Base-by-base conservation (phyloP, 2,329 filamentous ascomycete species). In the Fusarium buharicum region DNA sequence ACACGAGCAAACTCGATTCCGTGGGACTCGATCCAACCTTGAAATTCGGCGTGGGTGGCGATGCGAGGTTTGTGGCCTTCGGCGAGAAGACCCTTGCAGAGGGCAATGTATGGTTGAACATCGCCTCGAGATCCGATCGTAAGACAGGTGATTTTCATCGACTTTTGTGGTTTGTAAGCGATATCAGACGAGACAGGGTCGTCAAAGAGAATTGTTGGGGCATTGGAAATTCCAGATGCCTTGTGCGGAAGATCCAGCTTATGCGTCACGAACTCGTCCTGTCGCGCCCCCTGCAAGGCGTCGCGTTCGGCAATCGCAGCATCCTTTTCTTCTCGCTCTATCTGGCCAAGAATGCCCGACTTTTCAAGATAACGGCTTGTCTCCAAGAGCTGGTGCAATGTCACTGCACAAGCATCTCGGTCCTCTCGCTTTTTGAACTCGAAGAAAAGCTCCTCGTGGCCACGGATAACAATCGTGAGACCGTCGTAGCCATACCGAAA, bases 121-220 rank as follows among this genome's bases (percentile, higher is more conserved):
- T 99, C 95, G 20, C 95, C 95, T 56, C 95, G 86, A 12, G 94
- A 97, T 14, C 95, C 95, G 62, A 99, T 99, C 0, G 95, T 99
- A 33, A 99, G 80, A 73, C 95, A 99, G 2, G 94, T 97, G 57
- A 99, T 90, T 17, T 83, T 88, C 73, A 99, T 80, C 3, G 93
- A 82, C 67, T 91, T 83, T 2, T 86, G 78, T 0, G 95, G 94
- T 76, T 96, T 97, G 78, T 97, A 96, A 66, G 95, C 92, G 62
- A 97, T 83, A 55, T 97, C 90, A 0, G 93, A 97, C 5, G 92
- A 91, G 65, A 89, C 88, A 9, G 91, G 88, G 69, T 98, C 94
- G 71, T 98, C 95, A 67, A 97, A 96, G 2, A 94, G 78, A 33
- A 97, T 91, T 0, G 92, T 89, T 2, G 91, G 88, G 0, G 86